Conservation (phyloP, 1,284 basidiomycete species). For the Moesziomyces parantarcticus region DNA sequence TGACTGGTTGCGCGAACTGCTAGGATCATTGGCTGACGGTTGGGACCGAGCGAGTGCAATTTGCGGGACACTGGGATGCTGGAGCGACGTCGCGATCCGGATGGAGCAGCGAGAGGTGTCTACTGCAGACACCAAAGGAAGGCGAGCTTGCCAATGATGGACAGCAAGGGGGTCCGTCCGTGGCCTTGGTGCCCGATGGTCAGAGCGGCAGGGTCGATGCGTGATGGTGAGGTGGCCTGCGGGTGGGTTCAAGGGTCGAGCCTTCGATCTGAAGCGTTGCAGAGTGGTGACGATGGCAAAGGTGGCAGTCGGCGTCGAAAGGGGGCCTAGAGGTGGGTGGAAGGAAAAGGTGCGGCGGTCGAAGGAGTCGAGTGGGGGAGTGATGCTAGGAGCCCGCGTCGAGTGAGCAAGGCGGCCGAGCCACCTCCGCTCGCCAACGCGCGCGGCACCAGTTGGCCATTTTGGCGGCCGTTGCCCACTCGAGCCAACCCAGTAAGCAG, state of each 20-base stretch:
- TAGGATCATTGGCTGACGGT: background rate
- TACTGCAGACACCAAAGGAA: background rate
- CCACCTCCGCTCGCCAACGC: background rate
- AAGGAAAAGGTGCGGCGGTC: background rate
- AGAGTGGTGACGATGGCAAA: background rate
- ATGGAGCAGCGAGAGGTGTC: background rate
- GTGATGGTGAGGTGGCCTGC: background rate
- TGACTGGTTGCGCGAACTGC: background rate
- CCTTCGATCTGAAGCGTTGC: background rate
- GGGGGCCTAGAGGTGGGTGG: too few relatives aligned
- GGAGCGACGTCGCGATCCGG: background rate
- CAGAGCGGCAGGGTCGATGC: too few relatives aligned
- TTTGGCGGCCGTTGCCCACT: too few relatives aligned
- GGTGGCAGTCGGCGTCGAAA: background rate
- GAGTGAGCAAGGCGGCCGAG: background rate
- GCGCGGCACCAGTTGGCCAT: too few relatives aligned
- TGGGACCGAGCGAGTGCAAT: too few relatives aligned
- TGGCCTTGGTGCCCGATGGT: background rate
- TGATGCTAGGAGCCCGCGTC: background rate
- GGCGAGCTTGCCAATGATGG: background rate
- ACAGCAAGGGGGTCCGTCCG: background rate
- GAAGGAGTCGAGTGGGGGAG: background rate
- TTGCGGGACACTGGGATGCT: too few relatives aligned
- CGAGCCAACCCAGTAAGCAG: too few relatives aligned
- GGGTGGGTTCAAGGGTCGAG: too few relatives aligned